Base-by-base conservation (phyloP, 305 asterid genomes). In the Euphrasia arctica region DNA sequence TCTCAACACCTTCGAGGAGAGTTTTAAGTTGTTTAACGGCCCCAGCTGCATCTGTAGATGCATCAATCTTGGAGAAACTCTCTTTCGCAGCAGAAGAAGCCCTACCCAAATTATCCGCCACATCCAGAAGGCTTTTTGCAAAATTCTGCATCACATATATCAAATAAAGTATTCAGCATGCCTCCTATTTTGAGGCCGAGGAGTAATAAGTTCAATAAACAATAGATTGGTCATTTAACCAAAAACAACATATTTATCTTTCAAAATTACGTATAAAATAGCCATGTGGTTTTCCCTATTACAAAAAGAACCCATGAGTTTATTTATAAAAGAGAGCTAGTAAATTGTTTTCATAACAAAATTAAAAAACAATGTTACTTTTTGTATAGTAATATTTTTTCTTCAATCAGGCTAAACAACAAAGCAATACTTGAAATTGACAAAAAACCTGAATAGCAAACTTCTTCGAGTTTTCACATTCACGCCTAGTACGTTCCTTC, bases 1-100 rank as follows among this genome's bases (percentile, higher is more conserved):
- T 90, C 73, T 91, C 99, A 68, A 94, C 98, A 73, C 99, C 99
- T 76, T 86, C 91, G 13, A 94, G 85, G 58, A 94, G 96, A 51
- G 86, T 80, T 75, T 78, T 90, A 63, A 94, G 85, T 67, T 88
- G 97, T 51, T 82, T 86, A 65, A 81, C 87, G 70, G 96, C 85
- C 71, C 93, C 98, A 63, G 78, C 73, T 47, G 80, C 75, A 69
- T 86, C 95, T 64, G 75, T 70, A 61, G 95, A 75, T 52, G 78
- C 63, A 71, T 94, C 96, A 45, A 90, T 77, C 66, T 90, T 86
- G 2, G 86, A 75, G 57, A 78, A 90, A 75, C 96, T 86, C 62
- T 78, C 93, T 80, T 86, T 90, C 52, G 95, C 98, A 66, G 88
- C 86, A 72, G 95, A 78, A 36, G 96, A 89, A 81, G 99, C 98